phyloP scores from a whole-genome alignment of 202 grass and related monocot genomes.

The Alloteropsis angusta region DNA sequence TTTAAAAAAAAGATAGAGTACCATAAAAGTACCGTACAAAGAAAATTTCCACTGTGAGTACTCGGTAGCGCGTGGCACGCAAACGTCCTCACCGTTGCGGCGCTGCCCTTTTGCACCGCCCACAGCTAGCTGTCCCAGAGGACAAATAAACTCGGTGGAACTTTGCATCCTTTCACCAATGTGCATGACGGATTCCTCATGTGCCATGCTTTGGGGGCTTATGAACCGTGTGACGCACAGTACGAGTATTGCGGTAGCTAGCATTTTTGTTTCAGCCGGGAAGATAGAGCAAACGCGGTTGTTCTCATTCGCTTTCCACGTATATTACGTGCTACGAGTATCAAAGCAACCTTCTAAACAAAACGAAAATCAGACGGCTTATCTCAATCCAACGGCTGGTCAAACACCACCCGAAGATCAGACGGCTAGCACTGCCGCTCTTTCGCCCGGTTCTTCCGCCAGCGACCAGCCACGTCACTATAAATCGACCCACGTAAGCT shows the following conservation, averaged over 20 bases:
- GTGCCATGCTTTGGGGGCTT: neutral
- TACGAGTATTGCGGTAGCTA: neutral
- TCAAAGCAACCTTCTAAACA: too few relatives aligned
- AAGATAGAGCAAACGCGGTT: neutral
- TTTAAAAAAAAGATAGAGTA: too few relatives aligned
- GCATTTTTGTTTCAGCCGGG: neutral
- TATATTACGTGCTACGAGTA: neutral
- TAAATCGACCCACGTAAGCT: conserved; percentile 3
- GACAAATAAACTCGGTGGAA: neutral
- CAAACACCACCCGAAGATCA: neutral
- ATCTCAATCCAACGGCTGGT: neutral
- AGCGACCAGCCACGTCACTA: neutral
- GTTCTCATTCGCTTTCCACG: conserved; percentile 13
- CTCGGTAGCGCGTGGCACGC: neutral
- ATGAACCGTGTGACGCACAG: neutral
- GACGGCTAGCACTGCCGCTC: neutral
- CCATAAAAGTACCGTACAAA: neutral
- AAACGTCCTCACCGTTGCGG: neutral
- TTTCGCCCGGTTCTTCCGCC: neutral
- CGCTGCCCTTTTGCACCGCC: neutral
- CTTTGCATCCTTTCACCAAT: neutral
- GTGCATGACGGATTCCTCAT: too few relatives aligned
- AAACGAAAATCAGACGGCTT: too few relatives aligned
- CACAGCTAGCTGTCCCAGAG: neutral
- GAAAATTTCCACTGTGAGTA: too few relatives aligned